Base-by-base conservation (phyloP, 2,329 filamentous ascomycete species). In the Ceratocystis destructans region DNA sequence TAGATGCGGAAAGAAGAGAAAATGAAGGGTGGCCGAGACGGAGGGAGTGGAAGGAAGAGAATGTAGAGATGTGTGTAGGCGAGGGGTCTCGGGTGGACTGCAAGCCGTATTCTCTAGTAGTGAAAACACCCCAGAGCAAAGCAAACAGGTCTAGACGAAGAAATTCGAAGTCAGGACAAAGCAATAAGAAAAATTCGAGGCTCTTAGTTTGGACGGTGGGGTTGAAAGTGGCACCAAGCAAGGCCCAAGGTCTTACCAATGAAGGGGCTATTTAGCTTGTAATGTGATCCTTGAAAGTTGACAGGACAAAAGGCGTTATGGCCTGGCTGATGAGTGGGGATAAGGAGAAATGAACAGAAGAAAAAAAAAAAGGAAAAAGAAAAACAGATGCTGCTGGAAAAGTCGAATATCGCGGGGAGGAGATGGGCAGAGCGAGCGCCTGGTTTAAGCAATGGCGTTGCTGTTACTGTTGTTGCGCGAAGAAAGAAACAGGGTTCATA, bases 151-250 rank as follows among this genome's bases (percentile, higher is more conserved):
- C 25, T 45, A 53, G 31, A 61, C 5, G 37, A 12, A 45, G 44
- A 62, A 45, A 41, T 12, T 2, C 31, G 17, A 15, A 37, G 22
- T 61, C 20, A 59, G 15, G 53, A 59, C 28, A 37, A 37, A 37
- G n/a, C 33, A 17, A n/a, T n/a, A 62, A 46, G 25, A 62, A 46
- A 62, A 62, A 46, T 28, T 31, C 5, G n/a, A 46, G 44, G 57
- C n/a, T 62, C 61, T 28, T 62, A 46, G 44, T 55, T 53, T 37
- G 57, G 62, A 28, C 62, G 37, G 62, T 64, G 62, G 62, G 48
- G 62, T 57, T 64, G 45, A 64, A 64, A 62, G 61, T 62, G 61
- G 61, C 25, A 45, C 61, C 25, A 55, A 55, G 50, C 50, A 22
- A 37, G 33, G 45, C 22, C 22, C 45, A 48, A 55, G 22, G 22